These are phyloP conservation scores for Caloboletus firmus DNA, from an alignment of 1,284 basidiomycete genomes.

Conservation along the genomic window DNA sequence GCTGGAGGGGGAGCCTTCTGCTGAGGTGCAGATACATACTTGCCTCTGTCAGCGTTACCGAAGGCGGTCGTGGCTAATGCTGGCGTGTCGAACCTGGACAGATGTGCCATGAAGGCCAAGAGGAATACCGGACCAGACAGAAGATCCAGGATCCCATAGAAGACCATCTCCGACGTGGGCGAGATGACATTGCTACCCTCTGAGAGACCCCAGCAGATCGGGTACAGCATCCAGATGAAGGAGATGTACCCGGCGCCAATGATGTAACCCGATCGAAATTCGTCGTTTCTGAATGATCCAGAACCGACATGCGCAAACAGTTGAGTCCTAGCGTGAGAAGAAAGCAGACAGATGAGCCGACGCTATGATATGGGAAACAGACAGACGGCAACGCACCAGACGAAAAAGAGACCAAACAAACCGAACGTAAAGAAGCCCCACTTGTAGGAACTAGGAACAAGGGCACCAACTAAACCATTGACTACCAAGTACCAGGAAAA, in stretches of 20 bases:
- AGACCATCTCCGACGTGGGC: conserved; percentile 48
- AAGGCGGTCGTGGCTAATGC: conserved; percentile 25
- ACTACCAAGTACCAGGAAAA: conserved; percentile 52
- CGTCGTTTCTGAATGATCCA: conserved; percentile 35
- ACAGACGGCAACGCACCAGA: conserved; percentile 42
- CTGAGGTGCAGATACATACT: neutral
- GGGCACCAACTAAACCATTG: conserved; percentile 51
- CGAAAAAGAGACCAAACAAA: conserved; percentile 45
- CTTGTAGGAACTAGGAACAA: conserved; percentile 50
- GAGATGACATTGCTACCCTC: conserved; percentile 51
- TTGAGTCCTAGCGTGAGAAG: conserved; percentile 19
- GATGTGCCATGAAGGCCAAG: conserved; percentile 32
- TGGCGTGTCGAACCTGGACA: conserved; percentile 32
- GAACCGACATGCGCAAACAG: conserved; percentile 32
- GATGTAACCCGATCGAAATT: conserved; percentile 43
- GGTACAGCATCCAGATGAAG: conserved; percentile 54
- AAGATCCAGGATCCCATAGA: conserved; percentile 62
- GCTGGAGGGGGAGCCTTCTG: neutral
- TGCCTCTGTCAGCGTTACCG: neutral
- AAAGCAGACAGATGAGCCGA: neutral
- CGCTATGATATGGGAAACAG: no score
- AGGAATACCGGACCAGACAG: conserved; percentile 53
- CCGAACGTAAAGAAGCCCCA: conserved; percentile 49
- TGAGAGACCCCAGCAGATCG: conserved; percentile 46
- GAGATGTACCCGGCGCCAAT: conserved; percentile 43